These are phyloP conservation scores for Gleditsia sinensis DNA, from an alignment of 306 rosid species.

Conservation along the genomic window DNA sequence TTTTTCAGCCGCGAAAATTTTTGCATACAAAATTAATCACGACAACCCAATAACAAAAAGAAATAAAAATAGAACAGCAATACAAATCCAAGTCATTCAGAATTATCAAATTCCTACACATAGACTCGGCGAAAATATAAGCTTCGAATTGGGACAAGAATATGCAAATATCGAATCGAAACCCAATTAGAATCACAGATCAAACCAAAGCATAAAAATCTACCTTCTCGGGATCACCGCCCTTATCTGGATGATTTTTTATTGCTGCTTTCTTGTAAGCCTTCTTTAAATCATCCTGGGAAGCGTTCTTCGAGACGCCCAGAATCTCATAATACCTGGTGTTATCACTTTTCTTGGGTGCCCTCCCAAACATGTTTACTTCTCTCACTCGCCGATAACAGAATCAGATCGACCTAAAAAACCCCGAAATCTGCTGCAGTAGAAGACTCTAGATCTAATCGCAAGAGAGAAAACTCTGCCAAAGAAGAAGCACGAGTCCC, in stretches of 20 bases:
- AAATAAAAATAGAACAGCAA: background rate
- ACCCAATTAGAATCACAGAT: background rate
- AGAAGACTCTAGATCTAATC: slow-evolving; percentile 16
- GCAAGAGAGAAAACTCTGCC: background rate
- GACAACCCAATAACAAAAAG: too few relatives aligned
- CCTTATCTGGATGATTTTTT: slow-evolving; percentile 90
- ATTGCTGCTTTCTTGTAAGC: slow-evolving; percentile 91
- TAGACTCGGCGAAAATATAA: too few relatives aligned
- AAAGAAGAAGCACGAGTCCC: background rate
- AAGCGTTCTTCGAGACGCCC: slow-evolving; percentile 76
- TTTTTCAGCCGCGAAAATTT: background rate
- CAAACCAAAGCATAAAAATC: background rate
- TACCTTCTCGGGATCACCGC: slow-evolving; percentile 95
- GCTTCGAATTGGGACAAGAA: background rate
- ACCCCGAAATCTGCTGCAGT: background rate
- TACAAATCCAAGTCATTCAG: background rate
- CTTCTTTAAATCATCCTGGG: slow-evolving; percentile 84
- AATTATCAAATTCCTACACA: background rate
- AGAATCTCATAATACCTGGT: slow-evolving; percentile 69
- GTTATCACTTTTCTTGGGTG: slow-evolving; percentile 72
- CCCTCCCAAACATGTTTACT: slow-evolving; percentile 69
- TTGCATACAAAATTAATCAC: background rate
- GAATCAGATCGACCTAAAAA: background rate
- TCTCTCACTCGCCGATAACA: background rate
- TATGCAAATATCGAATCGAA: background rate